Evolutionary conservation across 257 asterid species (phyloP).

Genomic region (Schizonepeta tenuifolia): DNA sequence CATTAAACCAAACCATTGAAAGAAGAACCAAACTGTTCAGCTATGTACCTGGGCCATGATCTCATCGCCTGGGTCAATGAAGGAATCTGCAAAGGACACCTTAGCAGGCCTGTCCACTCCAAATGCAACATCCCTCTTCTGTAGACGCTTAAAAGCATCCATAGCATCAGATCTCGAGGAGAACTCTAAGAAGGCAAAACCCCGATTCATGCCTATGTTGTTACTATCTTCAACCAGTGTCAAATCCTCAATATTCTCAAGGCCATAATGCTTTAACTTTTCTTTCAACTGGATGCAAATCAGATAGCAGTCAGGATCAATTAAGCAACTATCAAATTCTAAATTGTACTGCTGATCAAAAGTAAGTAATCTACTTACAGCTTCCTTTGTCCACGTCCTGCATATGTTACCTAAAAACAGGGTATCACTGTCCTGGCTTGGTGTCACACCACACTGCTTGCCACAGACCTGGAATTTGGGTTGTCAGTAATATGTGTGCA

Average conservation of each 20-base stretch:
- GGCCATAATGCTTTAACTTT: constrained; percentile 74
- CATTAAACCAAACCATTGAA: constrained; percentile 10
- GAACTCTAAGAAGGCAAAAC: constrained; percentile 95
- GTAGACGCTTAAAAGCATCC: constrained; percentile 98
- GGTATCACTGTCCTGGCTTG: constrained; percentile 98
- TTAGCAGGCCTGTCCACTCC: constrained; percentile 97
- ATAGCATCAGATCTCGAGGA: constrained; percentile 92
- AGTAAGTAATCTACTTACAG: constrained; percentile 68
- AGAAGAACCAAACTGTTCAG: constrained; percentile 38
- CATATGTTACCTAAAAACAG: constrained; percentile 92
- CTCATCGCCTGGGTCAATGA: constrained; percentile 97
- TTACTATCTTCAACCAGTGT: constrained; percentile 93
- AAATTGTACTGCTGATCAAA: constrained; percentile 37
- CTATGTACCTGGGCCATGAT: constrained; percentile 96
- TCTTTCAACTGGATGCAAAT: constrained; percentile 84
- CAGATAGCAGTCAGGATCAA: constrained; percentile 45
- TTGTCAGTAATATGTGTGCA: constrained; percentile 48
- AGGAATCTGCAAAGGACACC: constrained; percentile 98
- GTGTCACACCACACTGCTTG: constrained; percentile 95
- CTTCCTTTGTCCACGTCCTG: constrained; percentile 93
- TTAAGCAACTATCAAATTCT: constrained; percentile 36
- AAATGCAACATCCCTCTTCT: constrained; percentile 84
- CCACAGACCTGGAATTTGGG: constrained; percentile 87
- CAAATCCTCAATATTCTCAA: constrained; percentile 83
- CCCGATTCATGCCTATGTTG: constrained; percentile 75